Conservation (phyloP, 768 basidiomycete genomes). For the Paxillus involutus region DNA sequence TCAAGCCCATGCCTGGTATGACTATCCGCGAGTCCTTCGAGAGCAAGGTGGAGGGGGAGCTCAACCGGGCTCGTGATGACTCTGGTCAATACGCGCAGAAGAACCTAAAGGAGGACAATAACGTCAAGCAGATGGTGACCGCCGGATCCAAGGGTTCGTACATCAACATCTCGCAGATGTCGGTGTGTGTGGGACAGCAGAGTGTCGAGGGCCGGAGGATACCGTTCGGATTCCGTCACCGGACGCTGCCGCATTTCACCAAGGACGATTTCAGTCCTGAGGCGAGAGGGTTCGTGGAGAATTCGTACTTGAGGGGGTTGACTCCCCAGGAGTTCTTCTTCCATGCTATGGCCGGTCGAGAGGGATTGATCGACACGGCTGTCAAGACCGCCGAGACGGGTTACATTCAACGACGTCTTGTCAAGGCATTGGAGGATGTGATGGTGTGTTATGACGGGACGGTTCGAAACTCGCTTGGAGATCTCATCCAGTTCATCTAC, state of each 20-base stretch:
- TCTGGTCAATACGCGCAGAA: slow-evolving; percentile 98
- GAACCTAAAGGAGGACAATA: slow-evolving; percentile 97
- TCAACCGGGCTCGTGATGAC: slow-evolving; percentile 93
- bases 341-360: slow-evolving; percentile 99
- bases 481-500: slow-evolving; percentile 94
- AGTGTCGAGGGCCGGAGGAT: slow-evolving; percentile 98
- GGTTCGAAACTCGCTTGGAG: slow-evolving; percentile 94
- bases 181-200: slow-evolving; percentile 98
- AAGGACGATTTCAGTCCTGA: slow-evolving; percentile 99
- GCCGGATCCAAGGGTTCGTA: slow-evolving; percentile 98
- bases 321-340: slow-evolving; percentile 99
- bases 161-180: slow-evolving; percentile 99
- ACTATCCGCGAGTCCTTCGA: slow-evolving; percentile 99
- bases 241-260: slow-evolving; percentile 94
- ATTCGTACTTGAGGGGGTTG: slow-evolving; percentile 93
- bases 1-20: slow-evolving; percentile 95
- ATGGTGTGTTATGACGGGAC: slow-evolving; percentile 98
- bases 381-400: slow-evolving; percentile 99
- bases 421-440: slow-evolving; percentile 97
- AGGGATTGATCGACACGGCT: slow-evolving; percentile 98
- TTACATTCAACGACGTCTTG: slow-evolving; percentile 96
- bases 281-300: slow-evolving; percentile 97
- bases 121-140: slow-evolving; percentile 99
- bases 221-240: slow-evolving; percentile 96
- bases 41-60: slow-evolving; percentile 83